Evolutionary conservation across 2,329 filamentous ascomycete genomes (phyloP).

Genomic region (Neonectria sp.): DNA sequence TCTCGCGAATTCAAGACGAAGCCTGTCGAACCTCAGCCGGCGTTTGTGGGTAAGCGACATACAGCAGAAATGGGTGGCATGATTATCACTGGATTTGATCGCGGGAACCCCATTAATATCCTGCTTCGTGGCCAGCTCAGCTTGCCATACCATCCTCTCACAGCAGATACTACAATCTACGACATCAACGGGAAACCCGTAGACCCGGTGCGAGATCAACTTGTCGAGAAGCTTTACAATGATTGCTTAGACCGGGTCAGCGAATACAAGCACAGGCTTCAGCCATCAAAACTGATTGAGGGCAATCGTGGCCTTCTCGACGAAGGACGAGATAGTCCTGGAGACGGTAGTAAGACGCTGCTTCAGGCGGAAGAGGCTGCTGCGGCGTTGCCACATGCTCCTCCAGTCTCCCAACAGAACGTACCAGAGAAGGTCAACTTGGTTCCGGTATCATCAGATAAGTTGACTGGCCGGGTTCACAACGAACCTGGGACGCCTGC

Average conservation of each 20-base stretch:
- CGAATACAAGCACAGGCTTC: constrained; percentile 86
- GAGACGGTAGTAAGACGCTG: constrained; percentile 80
- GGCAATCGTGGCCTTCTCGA: constrained; percentile 88
- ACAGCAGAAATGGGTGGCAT: constrained; percentile 98
- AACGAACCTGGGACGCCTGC: constrained; percentile 78
- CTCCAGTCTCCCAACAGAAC: constrained; percentile 68
- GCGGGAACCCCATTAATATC: constrained; percentile 93
- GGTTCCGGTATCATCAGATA: constrained; percentile 76
- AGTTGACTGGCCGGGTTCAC: constrained; percentile 80
- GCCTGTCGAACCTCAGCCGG: constrained; percentile 65
- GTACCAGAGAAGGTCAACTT: constrained; percentile 68
- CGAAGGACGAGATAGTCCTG: constrained; percentile 82
- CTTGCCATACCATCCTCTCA: constrained; percentile 86
- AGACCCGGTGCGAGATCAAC: constrained; percentile 81
- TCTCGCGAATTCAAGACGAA: constrained; percentile 79
- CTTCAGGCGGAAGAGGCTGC: constrained; percentile 78
- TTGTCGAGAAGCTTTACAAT: constrained; percentile 94
- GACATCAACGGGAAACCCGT: constrained; percentile 86
- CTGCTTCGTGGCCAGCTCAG: constrained; percentile 92
- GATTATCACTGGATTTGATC: constrained; percentile 97
- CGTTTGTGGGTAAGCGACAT: constrained; percentile 72
- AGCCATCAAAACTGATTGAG: constrained; percentile 79
- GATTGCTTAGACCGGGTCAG: constrained; percentile 94
- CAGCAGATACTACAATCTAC: constrained; percentile 88
- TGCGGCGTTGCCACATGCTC: constrained; percentile 71